A percentile compares a stretch with the other conserved stretches of the same genome.
Conservation (phyloP, 352 stramenopile species). For the Phytophthora idaei region DNA sequence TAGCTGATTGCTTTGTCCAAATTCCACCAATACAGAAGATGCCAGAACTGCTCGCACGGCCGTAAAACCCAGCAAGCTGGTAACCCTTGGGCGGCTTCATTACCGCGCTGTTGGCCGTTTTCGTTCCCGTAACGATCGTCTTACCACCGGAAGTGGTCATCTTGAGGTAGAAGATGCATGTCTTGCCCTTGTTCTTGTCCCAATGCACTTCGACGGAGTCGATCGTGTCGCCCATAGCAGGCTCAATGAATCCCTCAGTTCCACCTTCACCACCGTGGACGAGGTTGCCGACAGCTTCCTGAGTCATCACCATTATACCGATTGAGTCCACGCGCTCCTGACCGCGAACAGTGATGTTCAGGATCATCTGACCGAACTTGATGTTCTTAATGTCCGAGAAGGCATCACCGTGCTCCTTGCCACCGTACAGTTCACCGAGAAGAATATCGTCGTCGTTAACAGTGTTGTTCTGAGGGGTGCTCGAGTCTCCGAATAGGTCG, state of each 20-base stretch:
- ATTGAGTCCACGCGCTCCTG: conserved; percentile 22
- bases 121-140: conserved; percentile 18
- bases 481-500: conserved; percentile 25
- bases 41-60: conserved; percentile 11
- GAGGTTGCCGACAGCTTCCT: conserved; percentile 19
- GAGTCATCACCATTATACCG: conserved; percentile 16
- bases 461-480: conserved; percentile 26
- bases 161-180: conserved; percentile 33
- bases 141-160: conserved; percentile 13
- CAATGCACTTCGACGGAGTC: conserved; percentile 29
- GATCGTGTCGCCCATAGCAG: conserved; percentile 20
- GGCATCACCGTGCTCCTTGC: conserved; percentile 21
- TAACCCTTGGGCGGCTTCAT: conserved; percentile 25
- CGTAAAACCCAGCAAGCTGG: conserved; percentile 30
- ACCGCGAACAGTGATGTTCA: conserved; percentile 35
- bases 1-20: conserved; percentile 9
- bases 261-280: conserved; percentile 30
- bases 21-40: conserved; percentile 31
- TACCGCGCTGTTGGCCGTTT: conserved; percentile 12
- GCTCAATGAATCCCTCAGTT: conserved; percentile 15
- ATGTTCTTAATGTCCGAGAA: conserved; percentile 39
- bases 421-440: conserved; percentile 22
- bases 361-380: conserved; percentile 28
- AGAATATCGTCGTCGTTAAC: conserved; percentile 27
- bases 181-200: conserved; percentile 32